Conservation (phyloP, 2,329 filamentous ascomycete genomes). For the Phoma sp. region DNA sequence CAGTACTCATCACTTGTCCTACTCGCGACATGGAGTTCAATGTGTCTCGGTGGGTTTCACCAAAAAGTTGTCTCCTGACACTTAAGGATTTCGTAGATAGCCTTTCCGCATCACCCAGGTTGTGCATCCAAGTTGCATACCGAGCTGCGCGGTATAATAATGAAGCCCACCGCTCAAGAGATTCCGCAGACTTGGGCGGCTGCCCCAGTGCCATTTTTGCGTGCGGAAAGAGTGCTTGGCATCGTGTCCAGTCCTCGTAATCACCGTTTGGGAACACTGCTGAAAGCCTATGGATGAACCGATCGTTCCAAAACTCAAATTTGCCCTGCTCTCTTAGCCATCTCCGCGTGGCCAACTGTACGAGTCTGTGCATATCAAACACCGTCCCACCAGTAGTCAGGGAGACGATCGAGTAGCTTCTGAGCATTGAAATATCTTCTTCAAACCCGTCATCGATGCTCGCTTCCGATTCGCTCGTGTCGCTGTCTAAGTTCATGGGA, state of each 20-base stretch:
- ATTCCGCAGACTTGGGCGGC: not conserved
- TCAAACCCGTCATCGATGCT: slow-evolving; percentile 20
- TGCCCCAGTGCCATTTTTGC: slow-evolving; percentile 15
- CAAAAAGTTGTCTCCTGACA: not conserved
- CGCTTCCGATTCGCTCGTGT: not conserved
- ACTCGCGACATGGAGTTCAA: not conserved
- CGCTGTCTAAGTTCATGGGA: not conserved
- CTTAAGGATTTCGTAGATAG: not conserved
- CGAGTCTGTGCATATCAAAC: slow-evolving; percentile 55
- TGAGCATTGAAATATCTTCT: slow-evolving; percentile 44
- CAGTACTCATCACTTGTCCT: not conserved
- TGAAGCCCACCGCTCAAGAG: slow-evolving; percentile 1
- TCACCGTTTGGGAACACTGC: slow-evolving; percentile 32
- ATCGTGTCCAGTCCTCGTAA: slow-evolving; percentile 42
- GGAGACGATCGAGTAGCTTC: slow-evolving; percentile 43
- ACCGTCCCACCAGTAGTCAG: slow-evolving; percentile 21
- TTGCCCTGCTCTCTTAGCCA: slow-evolving; percentile 23
- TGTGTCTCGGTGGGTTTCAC: not conserved
- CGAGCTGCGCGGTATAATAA: slow-evolving; percentile 12
- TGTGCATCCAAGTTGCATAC: not conserved
- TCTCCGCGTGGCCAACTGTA: slow-evolving; percentile 43
- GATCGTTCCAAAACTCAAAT: slow-evolving; percentile 37
- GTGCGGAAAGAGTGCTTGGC: slow-evolving; percentile 42
- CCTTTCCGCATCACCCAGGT: not conserved
- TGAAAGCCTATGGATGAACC: slow-evolving; percentile 37